A percentile compares a stretch with the other conserved stretches of the same genome.
Evolutionary conservation across 1,284 basidiomycete species (phyloP).

Genomic region (Pseudozyma pruni): DNA sequence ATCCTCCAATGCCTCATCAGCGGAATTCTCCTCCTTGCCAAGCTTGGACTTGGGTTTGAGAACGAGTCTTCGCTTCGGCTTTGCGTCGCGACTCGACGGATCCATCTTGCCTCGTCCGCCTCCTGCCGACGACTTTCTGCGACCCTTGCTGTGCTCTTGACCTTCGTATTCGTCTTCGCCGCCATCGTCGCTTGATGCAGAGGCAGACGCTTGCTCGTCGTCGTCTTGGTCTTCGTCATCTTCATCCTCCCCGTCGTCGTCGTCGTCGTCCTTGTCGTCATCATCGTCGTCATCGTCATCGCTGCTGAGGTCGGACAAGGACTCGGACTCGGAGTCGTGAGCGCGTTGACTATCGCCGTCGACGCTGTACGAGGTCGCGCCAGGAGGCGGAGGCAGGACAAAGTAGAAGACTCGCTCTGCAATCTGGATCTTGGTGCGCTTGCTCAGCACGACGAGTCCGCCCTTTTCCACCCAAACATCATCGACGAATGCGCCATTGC

Average conservation of each 20-base stretch:
- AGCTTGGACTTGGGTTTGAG: slow-evolving; percentile 47
- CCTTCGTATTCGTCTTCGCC: slow-evolving; percentile 35
- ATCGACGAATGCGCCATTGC: slow-evolving; percentile 98
- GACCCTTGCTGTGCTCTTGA: slow-evolving; percentile 19
- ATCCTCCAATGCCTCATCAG: slow-evolving; percentile 12
- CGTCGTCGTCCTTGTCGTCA: slow-evolving; percentile 15
- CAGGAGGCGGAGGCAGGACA: slow-evolving; percentile 75
- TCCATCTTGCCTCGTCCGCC: slow-evolving; percentile 13
- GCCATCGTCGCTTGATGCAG: slow-evolving; percentile 20
- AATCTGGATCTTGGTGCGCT: slow-evolving; percentile 93
- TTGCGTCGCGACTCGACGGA: slow-evolving; percentile 19
- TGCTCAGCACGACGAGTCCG: slow-evolving; percentile 74
- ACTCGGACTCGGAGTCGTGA: slow-evolving; percentile 44
- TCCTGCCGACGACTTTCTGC: slow-evolving; percentile 27
- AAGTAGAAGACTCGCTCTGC: slow-evolving; percentile 97
- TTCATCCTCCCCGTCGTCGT: slow-evolving; percentile 30
- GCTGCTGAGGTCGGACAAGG: slow-evolving; percentile 52
- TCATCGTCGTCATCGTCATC: slow-evolving; percentile 32
- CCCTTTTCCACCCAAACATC: slow-evolving; percentile 92
- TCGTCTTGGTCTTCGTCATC: slow-evolving; percentile 12
- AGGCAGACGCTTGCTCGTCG: slow-evolving; percentile 15
- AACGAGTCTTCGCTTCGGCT: slow-evolving; percentile 39
- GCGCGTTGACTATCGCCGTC: slow-evolving; percentile 30
- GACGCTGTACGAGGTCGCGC: slow-evolving; percentile 25
- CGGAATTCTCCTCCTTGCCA: slow-evolving; percentile 19